These are phyloP conservation scores for Nicotiana undulata DNA, from an alignment of 257 asterid species.

Conservation along the genomic window DNA sequence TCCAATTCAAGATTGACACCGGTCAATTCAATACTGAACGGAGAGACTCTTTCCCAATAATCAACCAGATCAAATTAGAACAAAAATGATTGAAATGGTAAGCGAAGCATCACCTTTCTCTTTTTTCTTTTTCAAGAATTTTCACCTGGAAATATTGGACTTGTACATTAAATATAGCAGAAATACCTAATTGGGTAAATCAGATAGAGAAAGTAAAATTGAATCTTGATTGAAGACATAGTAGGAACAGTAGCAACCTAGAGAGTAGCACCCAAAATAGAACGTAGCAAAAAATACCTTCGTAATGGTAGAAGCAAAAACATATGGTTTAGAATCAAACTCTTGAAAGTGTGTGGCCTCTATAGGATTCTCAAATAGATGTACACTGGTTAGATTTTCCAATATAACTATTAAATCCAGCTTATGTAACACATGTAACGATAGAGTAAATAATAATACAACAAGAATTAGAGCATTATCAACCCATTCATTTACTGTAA, in stretches of 20 bases:
- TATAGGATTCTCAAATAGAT: slow-evolving; percentile 51
- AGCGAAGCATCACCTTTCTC: background rate
- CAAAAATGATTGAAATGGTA: slow-evolving; percentile 21
- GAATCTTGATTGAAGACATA: too few relatives aligned
- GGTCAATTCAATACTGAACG: background rate
- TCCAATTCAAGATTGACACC: background rate
- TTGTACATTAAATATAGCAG: background rate
- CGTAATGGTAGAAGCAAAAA: slow-evolving; percentile 25
- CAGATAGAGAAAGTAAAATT: background rate
- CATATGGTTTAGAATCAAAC: slow-evolving; percentile 41
- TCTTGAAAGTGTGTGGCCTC: slow-evolving; percentile 55
- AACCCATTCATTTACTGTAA: background rate
- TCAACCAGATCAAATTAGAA: slow-evolving; percentile 19
- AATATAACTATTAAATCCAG: background rate
- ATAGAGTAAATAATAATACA: slow-evolving; percentile 20
- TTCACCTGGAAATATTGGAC: background rate
- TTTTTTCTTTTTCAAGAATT: too few relatives aligned
- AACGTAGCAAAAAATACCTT: too few relatives aligned
- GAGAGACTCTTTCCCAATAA: background rate
- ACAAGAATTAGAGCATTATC: slow-evolving; percentile 49
- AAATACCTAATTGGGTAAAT: background rate
- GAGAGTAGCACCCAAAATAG: too few relatives aligned
- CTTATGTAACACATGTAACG: background rate
- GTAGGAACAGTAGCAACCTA: too few relatives aligned
- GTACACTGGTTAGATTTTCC: too few relatives aligned